phyloP scores from a whole-genome alignment of 306 rosid species.

The Cicer bijugum region DNA sequence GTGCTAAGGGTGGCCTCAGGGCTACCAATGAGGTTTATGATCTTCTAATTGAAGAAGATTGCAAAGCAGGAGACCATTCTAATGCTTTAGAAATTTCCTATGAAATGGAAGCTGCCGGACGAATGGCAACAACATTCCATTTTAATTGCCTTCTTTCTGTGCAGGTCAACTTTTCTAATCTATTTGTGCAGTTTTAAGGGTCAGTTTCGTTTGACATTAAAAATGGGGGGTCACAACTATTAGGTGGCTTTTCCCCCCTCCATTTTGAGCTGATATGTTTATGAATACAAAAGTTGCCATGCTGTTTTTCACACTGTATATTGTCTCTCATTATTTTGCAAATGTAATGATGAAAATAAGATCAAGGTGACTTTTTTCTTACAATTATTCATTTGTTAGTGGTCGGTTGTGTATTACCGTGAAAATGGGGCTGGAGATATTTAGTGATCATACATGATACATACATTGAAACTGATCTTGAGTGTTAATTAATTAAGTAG shows the following conservation, averaged over 20 bases:
- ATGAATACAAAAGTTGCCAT: neutral
- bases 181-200: conserved; percentile 15
- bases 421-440: neutral
- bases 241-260: neutral
- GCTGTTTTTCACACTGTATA: neutral
- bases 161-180: conserved; percentile 65
- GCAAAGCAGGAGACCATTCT: conserved; percentile 84
- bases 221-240: conserved; percentile 24
- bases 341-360: conserved; percentile 20
- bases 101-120: conserved; percentile 97
- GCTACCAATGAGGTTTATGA: conserved; percentile 87
- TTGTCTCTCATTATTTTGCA: neutral
- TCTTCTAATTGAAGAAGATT: conserved; percentile 74
- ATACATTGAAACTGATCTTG: neutral
- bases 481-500: neutral
- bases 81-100: conserved; percentile 84
- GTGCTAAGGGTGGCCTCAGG: conserved; percentile 78
- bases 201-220: neutral
- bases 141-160: conserved; percentile 89
- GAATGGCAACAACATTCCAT: conserved; percentile 96
- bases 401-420: neutral
- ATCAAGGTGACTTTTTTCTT: neutral
- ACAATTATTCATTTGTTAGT: neutral
- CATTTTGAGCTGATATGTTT: neutral
- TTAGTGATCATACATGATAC: neutral